Base-by-base conservation (phyloP, 352 stramenopile species). In the Globisporangium takayamanum region DNA sequence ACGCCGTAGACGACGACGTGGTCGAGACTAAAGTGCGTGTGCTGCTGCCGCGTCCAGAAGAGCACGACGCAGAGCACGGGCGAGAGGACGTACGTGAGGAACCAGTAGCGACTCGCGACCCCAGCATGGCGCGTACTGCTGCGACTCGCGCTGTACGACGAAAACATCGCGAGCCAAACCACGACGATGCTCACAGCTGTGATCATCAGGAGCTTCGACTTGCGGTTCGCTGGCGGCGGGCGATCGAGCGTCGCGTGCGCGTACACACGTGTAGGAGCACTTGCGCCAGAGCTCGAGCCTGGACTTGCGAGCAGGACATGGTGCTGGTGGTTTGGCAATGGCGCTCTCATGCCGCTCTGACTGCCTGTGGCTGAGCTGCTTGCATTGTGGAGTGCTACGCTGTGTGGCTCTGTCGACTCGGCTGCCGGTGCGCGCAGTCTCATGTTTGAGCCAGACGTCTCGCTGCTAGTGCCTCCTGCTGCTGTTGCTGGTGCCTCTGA, bases 111-210 rank as follows among this genome's bases (percentile, higher is more conserved):
- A 60, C 30, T 54, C 67, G 46, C 47, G 52, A 58, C 26, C 30
- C 67, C 66, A 50, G 76, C 18, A 10, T 28, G 30, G 30, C 42
- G 30, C 8, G 33, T 15, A 57, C 62, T 45, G 66, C 37, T 41
- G 54, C 69, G 68, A n/a, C 51, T 66, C 2, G 78, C 76, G 54
- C 63, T 83, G 63, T 92, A 92, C 0, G 78, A 81, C 41, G 68
- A 70, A 53, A 88, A 78, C 81, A 92, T 92, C 58, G 83, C 69
- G 26, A 87, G 66, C 79, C 79, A 92, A 20, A 88, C 58, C 18
- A 72, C 59, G 7, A 74, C 26, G 6, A 67, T 68, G 25, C 69
- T 82, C 12, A 63, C 68, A 0, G 60, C 70, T 12, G 75, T 80
- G 16, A 86, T 69, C 36, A 75, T 69, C 8, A 86, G 51, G 22